Evolutionary conservation across 495 filamentous ascomycete species (phyloP), one percentile per base, ranked within the genome.

Genomic region (Penicillium maclennaniae): DNA sequence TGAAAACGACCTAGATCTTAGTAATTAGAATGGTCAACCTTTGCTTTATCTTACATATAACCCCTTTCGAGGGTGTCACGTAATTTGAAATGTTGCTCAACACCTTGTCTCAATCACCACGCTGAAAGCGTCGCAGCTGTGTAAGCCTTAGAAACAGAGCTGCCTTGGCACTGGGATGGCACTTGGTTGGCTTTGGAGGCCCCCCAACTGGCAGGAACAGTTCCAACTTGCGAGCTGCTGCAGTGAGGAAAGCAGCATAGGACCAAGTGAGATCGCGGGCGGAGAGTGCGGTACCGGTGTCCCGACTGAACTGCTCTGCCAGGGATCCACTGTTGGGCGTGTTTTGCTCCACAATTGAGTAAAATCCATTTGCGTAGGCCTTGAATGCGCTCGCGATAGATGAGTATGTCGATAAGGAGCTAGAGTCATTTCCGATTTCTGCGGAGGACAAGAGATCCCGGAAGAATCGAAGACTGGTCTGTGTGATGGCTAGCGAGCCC

Each of bases 201-300:
- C 3, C 52, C 56, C 56, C 56, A 59, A 19, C 47, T 55, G 6
- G 26, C 26, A n/a, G 56, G 56, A 1, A 59, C 56, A 26, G 21
- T 28, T n/a, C 51, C 56, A 52, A n/a, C 16, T 6, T 51, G n/a
- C 52, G 52, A 25, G 45, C 26, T 12, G 38, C 47, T 14, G 56
- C 56, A 42, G 56, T 52, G 12, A 59, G 19, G 15, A 59, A 59
- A 6, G 56, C 47, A 10, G 56, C 56, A 36, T 59, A 59, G 12
- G 81, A 87, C 85, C 86, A 89, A 15, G 86, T 88, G 15, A 88
- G 70, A 58, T 87, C 73, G 10, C 56, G 21, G 8, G 83, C 86
- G 7, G 82, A 83, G 38, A 79, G 49, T 0, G 79, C 78, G 0
- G 46, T 47, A 19, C 86, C 86, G 38, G 58, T 69, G 53, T 71